Evolutionary conservation across 495 filamentous ascomycete genomes (phyloP).

Genomic region (Aspergillus cristatus): DNA sequence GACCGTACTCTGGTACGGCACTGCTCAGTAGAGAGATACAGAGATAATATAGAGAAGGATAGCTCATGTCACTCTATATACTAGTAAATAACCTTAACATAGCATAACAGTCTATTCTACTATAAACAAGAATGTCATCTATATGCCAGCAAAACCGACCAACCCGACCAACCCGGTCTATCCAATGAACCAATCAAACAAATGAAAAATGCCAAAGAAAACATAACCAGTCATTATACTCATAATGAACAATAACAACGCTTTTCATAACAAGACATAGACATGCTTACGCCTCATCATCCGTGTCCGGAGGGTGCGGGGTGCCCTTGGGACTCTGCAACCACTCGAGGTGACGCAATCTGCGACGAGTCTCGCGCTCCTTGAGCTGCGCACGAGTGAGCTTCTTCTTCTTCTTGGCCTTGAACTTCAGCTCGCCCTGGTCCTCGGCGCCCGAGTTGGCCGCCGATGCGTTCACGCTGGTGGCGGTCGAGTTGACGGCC

Average conservation of each 20-base stretch:
- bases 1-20: too few species aligned
- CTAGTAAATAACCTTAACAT: too few species aligned
- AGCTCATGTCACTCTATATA: too few species aligned
- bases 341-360: conserved; percentile 96
- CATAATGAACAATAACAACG: neutral
- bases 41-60: too few species aligned
- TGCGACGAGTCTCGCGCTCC: conserved; percentile 77
- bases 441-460: conserved; percentile 83
- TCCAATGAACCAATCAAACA: too few species aligned
- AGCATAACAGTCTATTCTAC: too few species aligned
- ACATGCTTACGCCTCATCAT: conserved; percentile 53
- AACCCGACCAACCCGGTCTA: too few species aligned
- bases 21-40: too few species aligned
- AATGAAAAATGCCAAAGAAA: too few species aligned
- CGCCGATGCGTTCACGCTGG: conserved; percentile 58
- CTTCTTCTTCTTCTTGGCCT: conserved; percentile 97
- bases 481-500: conserved; percentile 43
- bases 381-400: conserved; percentile 92
- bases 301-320: conserved; percentile 56
- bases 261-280: neutral
- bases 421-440: conserved; percentile 76
- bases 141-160: too few species aligned
- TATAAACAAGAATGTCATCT: too few species aligned
- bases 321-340: conserved; percentile 47
- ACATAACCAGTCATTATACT: neutral